phyloP scores from a whole-genome alignment of 2,329 filamentous ascomycete species.

The Pseudopyrenochaeta lycopersici region DNA sequence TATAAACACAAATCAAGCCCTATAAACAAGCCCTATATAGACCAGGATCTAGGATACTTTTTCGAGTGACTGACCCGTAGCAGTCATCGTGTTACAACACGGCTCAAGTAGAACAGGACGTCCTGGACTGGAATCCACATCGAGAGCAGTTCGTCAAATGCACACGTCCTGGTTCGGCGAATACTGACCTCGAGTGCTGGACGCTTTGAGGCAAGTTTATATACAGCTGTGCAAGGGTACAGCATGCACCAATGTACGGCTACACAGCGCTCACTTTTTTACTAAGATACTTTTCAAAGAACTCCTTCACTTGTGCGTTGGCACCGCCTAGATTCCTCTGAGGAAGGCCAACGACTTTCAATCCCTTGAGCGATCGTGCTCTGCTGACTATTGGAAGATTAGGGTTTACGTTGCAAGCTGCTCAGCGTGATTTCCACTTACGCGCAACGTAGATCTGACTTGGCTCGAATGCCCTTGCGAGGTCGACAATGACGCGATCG shows the following conservation, averaged over 20 bases:
- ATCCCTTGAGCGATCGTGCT: conserved; percentile 61
- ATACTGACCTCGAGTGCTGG: too few species aligned
- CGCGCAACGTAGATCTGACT: conserved; percentile 70
- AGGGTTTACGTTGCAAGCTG: not conserved
- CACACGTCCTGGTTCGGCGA: too few species aligned
- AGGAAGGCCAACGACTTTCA: conserved; percentile 53
- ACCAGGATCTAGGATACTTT: too few species aligned
- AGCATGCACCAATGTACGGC: not conserved
- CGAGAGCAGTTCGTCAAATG: too few species aligned
- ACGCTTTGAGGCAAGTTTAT: too few species aligned
- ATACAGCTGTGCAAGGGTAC: too few species aligned
- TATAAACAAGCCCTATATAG: too few species aligned
- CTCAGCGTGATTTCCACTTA: conserved; percentile 17
- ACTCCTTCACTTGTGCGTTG: conserved; percentile 47
- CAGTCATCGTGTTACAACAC: too few species aligned
- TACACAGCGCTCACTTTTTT: not conserved
- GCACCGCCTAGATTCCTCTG: conserved; percentile 28
- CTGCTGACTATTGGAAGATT: conserved; percentile 56
- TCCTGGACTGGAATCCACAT: too few species aligned
- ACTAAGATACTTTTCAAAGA: conserved; percentile 27
- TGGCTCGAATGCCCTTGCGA: conserved; percentile 62
- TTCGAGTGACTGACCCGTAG: too few species aligned
- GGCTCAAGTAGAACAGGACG: too few species aligned
- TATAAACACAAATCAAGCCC: too few species aligned
- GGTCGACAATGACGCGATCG: conserved; percentile 65